Evolutionary conservation across 2,329 filamentous ascomycete species (phyloP), one percentile per base, ranked within the genome.

Genomic region (Grosmannia huntii): DNA sequence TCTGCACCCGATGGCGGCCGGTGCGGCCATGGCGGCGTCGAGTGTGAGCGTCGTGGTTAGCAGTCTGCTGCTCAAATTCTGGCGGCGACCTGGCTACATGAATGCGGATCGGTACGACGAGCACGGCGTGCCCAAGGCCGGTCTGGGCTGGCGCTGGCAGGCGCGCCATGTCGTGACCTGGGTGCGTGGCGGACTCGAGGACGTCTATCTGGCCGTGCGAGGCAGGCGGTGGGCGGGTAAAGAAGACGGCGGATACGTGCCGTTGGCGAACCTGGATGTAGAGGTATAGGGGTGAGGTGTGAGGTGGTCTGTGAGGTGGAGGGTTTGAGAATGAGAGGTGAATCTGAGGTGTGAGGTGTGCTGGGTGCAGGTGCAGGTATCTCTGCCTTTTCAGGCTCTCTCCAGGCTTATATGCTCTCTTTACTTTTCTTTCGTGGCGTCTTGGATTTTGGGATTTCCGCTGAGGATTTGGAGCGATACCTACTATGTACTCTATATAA

Each of bases 1-100:
- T 66, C 76, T 97, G 63, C 94, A 95, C 64, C 91, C 94, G 27
- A 92, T 97, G 85, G 90, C 91, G 55, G 94, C 94, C 1, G 91
- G 90, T 23, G 90, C 89, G 4, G 94, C 94, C 55, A 97, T 99
- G 91, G 92, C 91, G 1, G 83, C 81, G 63, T 94, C 87, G 59
- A 92, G 87, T 64, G 90, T 99, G 53, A 94, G 87, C 60, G 94
- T 99, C 4, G 92, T 97, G 0, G 76, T 85, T 5, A 91, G 86
- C 69, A 90, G 85, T 64, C 74, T 99, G 58, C 77, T 95, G 46
- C 76, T 99, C 61, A 95, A 90, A 69, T 85, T 89, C 69, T 97
- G 92, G 91, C 82, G 76, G 62, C 77, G 91, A 19, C 94, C 94
- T 0, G 72, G 73, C 33, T 97, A 90, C 90, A 92, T 97, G 88